Conservation (phyloP, 2,329 filamentous ascomycete species). For the Penicillium psychrosexuale region DNA sequence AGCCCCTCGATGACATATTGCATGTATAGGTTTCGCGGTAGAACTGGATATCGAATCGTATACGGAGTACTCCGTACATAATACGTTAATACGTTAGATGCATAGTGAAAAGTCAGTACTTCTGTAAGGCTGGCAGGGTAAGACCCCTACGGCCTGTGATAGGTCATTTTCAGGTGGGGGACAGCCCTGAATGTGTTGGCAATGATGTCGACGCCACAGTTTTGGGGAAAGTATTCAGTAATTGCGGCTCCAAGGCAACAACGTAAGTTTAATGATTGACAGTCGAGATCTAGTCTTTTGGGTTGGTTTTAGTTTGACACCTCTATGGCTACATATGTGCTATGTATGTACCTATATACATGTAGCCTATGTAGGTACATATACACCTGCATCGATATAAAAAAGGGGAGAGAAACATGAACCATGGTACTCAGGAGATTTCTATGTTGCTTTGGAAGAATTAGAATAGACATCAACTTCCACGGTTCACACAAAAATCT, state of each 20-base stretch:
- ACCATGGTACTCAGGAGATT: conserved; percentile 4
- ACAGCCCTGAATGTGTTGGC: conserved; percentile 6
- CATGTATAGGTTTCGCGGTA: background rate
- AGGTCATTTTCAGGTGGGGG: background rate
- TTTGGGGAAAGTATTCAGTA: background rate
- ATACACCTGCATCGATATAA: background rate
- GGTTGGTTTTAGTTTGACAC: background rate
- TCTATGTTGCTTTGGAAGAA: background rate
- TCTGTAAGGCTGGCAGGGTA: background rate
- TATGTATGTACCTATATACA: background rate
- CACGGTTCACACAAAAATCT: background rate
- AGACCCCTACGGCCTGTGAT: background rate
- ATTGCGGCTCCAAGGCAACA: conserved; percentile 23
- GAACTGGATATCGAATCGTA: background rate
- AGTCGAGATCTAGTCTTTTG: background rate
- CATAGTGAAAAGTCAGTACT: background rate
- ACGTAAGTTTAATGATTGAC: background rate
- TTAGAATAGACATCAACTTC: background rate
- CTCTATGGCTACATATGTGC: background rate
- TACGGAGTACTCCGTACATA: too few species aligned
- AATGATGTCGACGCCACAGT: conserved; percentile 17
- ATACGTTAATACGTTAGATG: background rate
- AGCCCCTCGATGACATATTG: conserved; percentile 4
- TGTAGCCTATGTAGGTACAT: background rate
- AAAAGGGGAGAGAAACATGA: background rate